Base-by-base conservation (phyloP, 2,329 filamentous ascomycete genomes). In the Tolypocladium album region DNA sequence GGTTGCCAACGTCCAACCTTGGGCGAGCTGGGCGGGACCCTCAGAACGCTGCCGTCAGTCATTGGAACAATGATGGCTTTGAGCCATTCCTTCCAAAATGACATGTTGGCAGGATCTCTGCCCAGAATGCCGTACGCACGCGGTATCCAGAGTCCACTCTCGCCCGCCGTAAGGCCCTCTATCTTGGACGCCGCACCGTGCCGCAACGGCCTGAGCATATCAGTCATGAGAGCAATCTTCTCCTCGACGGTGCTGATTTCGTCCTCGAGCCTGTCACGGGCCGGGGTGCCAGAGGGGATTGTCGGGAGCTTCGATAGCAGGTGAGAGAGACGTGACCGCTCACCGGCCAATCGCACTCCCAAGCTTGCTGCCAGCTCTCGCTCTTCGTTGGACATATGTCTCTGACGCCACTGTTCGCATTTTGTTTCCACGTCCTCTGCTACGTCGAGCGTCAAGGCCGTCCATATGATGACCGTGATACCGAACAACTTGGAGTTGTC, bases 31-130 rank as follows among this genome's bases (percentile, higher is more conserved):
- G 90, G 81, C 8, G 94, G 91, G 9, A 99, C 86, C 60, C 92
- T 84, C 65, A 94, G 76, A 38, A 99, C 81, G 17, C 82, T 86
- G 24, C 93, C 91, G 70, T 96, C 92, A 1, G 87, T 92, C 94
- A 97, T 99, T 36, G 94, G 94, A 27, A 96, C 90, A n/a, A 94
- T 80, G 12, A 97, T 83, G 8, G 93, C 92, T 73, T 91, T 88
- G 56, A 99, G 82, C 94, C 94, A 99, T 72, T 99, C 94, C 74
- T 97, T 97, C 92, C 93, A 99, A 75, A 99, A 97, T 39, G 86
- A 85, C 64, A 92, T 92, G 75, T 95, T 83, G 62, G 86, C 88
- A 15, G 82, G 81, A 71, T 99, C 94, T 63, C 90, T 84, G 40
- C 94, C 94, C 63, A 99, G 80, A 63, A 99, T 88, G 61, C 94